Evolutionary conservation across 768 basidiomycete genomes (phyloP), one percentile per base, ranked within the genome.

Genomic region (Lepiota venenata): DNA sequence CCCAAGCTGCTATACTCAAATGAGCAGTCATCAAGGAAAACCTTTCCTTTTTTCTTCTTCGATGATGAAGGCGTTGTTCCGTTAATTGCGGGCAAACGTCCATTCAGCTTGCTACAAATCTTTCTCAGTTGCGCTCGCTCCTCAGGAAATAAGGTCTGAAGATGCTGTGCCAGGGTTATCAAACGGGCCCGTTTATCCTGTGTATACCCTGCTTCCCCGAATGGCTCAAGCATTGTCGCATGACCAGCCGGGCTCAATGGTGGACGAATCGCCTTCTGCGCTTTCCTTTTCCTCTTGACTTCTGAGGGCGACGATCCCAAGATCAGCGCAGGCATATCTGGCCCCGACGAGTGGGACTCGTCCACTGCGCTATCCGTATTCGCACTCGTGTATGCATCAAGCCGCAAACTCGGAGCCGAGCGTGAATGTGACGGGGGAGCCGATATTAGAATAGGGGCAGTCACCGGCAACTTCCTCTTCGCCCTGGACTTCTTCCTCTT

Each of bases 61-160:
- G 21, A 46, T 21, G 37, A 58, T 14, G 41, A 29, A 20, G 48
- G 4, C 9, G 10, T 25, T 12, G 25, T 18, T 11, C 20, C 29
- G 20, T 16, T 52, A 15, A 18, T 44, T n/a, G 38, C 25, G n/a
- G 12, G 15, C 21, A 62, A 47, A 15, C 15, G 44, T 14, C 47
- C 61, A 50, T 63, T 62, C 48, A 70, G 41, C 41, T 63, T 55
- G 20, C 52, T 42, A 58, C 69, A 60, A 45, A 70, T 60, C 42
- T 56, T 56, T 39, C 58, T 58, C 47, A 72, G 62, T 16, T 67
- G 61, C 42, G 62, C 60, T 38, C 47, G 59, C 54, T 87, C 80
- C 57, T 79, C 75, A 16, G 82, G 82, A 64, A 84, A 87, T 36
- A 77, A 69, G 56, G 77, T 70, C 43, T 79, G 74, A 47, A 87